Conservation (phyloP, 177 flowering plant genomes). For the Vitis hybrid region DNA sequence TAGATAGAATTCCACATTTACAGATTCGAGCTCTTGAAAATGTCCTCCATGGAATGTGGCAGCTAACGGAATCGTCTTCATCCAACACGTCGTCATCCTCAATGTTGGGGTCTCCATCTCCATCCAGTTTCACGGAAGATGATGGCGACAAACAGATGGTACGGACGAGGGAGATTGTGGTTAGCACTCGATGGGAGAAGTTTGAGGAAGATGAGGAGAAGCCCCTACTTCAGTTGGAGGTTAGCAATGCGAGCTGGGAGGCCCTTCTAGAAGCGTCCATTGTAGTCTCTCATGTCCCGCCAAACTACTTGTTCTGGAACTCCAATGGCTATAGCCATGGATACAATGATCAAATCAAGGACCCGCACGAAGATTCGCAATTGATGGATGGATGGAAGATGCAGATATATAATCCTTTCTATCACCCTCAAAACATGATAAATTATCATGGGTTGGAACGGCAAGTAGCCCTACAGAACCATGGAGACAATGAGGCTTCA, state of each 20-base stretch:
- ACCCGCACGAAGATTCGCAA: background rate
- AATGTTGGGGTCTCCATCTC: background rate
- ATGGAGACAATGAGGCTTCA: too few relatives aligned
- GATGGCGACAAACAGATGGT: conserved; percentile 12
- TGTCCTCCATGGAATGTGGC: conserved; percentile 63
- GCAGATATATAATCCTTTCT: conserved; percentile 30
- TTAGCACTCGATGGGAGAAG: conserved; percentile 30
- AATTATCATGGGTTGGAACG: too few relatives aligned
- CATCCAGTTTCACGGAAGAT: conserved; percentile 25
- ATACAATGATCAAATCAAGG: background rate
- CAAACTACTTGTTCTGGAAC: background rate
- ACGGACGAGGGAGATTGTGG: conserved; percentile 12
- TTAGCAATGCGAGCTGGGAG: conserved; percentile 46
- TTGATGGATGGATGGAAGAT: conserved; percentile 17
- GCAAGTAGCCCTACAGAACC: background rate
- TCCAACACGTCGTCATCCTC: conserved; percentile 22
- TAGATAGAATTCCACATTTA: conserved; percentile 49
- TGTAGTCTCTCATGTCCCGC: background rate
- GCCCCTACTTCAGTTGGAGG: conserved; percentile 41
- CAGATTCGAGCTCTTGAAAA: conserved; percentile 52
- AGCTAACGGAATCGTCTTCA: conserved; percentile 40
- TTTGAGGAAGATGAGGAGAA: conserved; percentile 30
- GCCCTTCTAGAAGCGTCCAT: conserved; percentile 48
- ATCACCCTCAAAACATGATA: conserved; percentile 7
- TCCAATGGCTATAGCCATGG: background rate